phyloP scores from a whole-genome alignment of 2,329 filamentous ascomycete genomes.

The Kalaharituber pfeilii region DNA sequence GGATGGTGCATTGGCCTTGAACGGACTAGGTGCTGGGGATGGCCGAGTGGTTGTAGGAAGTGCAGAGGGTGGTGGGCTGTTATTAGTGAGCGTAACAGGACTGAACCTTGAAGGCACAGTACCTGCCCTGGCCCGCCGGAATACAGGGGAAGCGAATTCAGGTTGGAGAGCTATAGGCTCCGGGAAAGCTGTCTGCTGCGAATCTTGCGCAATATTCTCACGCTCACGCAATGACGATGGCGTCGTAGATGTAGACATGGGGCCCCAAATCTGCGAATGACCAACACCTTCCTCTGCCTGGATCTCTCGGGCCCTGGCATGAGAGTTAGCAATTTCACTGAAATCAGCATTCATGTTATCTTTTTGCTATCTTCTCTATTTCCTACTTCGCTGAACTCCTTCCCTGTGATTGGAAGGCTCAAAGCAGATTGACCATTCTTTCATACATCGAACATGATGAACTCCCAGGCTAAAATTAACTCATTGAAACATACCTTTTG shows the following conservation, averaged over 20 bases:
- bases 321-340: constrained; percentile 10
- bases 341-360: neutral
- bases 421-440: too few relatives aligned
- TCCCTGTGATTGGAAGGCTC: too few relatives aligned
- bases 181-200: constrained; percentile 70
- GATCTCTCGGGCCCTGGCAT: constrained; percentile 73
- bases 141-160: constrained; percentile 47
- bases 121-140: constrained; percentile 70
- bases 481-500: constrained; percentile 51
- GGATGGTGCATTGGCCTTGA: constrained; percentile 29
- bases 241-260: constrained; percentile 71
- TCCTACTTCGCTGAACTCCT: too few relatives aligned
- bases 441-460: neutral
- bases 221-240: constrained; percentile 46
- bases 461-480: too few relatives aligned
- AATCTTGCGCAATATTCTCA: constrained; percentile 83
- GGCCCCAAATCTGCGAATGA: constrained; percentile 65
- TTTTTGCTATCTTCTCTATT: too few relatives aligned
- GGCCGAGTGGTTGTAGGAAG: constrained; percentile 66
- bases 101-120: constrained; percentile 94
- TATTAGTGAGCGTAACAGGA: constrained; percentile 45
- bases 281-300: constrained; percentile 86
- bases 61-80: constrained; percentile 33
- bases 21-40: constrained; percentile 74
- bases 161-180: constrained; percentile 31